Evolutionary conservation across 805 yeast species (phyloP), one percentile per base, ranked within the genome.

Genomic region (Cyberlindnera saturnus): DNA sequence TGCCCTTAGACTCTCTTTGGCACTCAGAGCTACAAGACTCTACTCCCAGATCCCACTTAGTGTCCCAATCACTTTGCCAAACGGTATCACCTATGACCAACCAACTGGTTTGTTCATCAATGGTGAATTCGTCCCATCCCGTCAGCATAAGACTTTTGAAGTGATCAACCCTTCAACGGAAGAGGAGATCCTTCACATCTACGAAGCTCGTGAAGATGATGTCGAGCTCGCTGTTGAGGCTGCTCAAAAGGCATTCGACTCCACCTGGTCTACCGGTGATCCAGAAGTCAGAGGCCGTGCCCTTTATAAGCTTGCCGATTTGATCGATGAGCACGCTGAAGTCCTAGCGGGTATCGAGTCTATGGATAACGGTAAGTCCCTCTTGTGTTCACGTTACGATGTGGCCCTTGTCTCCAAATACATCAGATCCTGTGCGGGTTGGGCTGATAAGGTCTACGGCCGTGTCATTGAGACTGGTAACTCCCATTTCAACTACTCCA

Each of bases 341-440:
- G 65, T 80, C 36, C 69, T 90, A 42, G 89, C 96, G 28, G 73
- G 81, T 40, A 83, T 90, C 58, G 97, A 90, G 69, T 74, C 96
- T 20, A 70, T 83, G 59, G 96, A 90, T 67, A 86, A 88, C 60
- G 97, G 97, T 69, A 90, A 89, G 70, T 81, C 95, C 34, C 65
- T 83, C 49, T 65, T 72, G 40, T 78, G 83, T 61, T 77, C 95
- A 26, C 70, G 77, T 53, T 89, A 86, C 49, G 96, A 90, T 60
- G 82, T 90, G 47, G 79, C 73, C 29, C 74, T 84, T 45, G 79
- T 82, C 48, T 75, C 85, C 35, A 74, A 73, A 50, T 84, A 83
- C 63, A 69, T 87, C 62, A 80, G 93, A 68, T 82, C 90, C 52
- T 82, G 88, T 66, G 96, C 91, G 41, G 91, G 91, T 44, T 81